These are phyloP conservation scores for Trametes meyenii DNA, from an alignment of 768 basidiomycete genomes.

Conservation along the genomic window DNA sequence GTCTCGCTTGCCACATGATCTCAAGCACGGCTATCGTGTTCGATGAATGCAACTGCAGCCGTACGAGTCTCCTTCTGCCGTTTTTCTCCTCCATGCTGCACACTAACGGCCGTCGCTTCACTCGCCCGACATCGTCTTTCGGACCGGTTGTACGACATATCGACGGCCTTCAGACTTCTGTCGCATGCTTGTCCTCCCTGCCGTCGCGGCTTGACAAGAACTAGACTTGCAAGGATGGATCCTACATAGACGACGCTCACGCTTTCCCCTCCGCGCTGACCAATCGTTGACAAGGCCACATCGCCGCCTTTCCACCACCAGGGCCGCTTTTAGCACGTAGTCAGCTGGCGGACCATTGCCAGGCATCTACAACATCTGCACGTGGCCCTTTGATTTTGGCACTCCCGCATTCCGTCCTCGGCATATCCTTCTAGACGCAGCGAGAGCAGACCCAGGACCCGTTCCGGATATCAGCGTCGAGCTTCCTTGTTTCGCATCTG, in stretches of 20 bases:
- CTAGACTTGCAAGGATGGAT: background rate
- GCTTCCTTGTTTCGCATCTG: background rate
- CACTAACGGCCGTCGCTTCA: background rate
- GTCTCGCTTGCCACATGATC: background rate
- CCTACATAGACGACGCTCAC: background rate
- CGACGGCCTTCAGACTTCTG: background rate
- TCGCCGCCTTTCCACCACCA: background rate
- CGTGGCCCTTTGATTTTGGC: slow-evolving; percentile 3
- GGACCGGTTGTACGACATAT: background rate
- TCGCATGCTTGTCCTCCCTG: background rate
- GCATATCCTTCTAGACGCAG: slow-evolving; percentile 1
- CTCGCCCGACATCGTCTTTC: background rate
- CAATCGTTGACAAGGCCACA: background rate
- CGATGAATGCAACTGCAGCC: background rate
- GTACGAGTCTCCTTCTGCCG: background rate
- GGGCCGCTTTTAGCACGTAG: background rate
- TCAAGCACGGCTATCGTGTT: background rate
- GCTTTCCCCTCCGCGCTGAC: background rate
- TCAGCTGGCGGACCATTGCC: background rate
- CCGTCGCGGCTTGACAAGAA: background rate
- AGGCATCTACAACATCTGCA: background rate
- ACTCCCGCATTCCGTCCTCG: background rate
- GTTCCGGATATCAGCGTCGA: background rate
- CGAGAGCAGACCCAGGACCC: slow-evolving; percentile 7
- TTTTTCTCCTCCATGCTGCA: background rate